Percentiles rank a stretch among this genome's conserved stretches.
Conservation (phyloP, 2,329 filamentous ascomycete species). For the Clarireedia monteithiana region DNA sequence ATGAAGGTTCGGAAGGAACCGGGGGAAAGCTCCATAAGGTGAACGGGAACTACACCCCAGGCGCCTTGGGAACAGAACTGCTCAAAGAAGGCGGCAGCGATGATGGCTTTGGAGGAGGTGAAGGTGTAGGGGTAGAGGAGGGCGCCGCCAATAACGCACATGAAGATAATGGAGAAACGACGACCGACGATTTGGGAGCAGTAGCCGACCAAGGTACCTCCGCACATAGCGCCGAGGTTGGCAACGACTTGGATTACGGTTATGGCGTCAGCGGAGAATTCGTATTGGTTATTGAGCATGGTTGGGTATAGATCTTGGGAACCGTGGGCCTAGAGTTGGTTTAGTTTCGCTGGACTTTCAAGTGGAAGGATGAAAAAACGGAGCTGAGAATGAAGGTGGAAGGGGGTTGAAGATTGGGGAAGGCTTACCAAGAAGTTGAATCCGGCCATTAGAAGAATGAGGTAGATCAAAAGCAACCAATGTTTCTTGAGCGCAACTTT, state of each 20-base stretch:
- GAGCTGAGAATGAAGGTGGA: conserved; percentile 21
- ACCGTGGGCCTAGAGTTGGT: conserved; percentile 27
- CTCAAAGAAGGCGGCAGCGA: conserved; percentile 77
- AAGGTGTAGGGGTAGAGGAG: conserved; percentile 81
- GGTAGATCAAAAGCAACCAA: conserved; percentile 72
- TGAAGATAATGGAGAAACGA: conserved; percentile 59
- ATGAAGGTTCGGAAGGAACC: conserved; percentile 64
- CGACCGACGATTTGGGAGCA: conserved; percentile 62
- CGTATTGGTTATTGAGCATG: conserved; percentile 49
- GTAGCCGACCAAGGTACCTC: conserved; percentile 61
- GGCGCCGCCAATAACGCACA: conserved; percentile 60
- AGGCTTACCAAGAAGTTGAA: conserved; percentile 85
- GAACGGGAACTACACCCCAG: conserved; percentile 67
- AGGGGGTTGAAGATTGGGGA: conserved; percentile 26
- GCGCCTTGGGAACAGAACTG: conserved; percentile 73
- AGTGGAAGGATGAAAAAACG: background rate
- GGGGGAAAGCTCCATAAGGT: conserved; percentile 67
- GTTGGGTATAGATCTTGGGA: conserved; percentile 50
- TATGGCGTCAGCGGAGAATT: conserved; percentile 34
- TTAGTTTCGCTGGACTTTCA: background rate
- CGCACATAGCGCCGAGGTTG: conserved; percentile 61
- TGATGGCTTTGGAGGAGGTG: conserved; percentile 51
- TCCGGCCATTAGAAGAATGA: conserved; percentile 80
- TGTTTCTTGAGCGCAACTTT: conserved; percentile 71
- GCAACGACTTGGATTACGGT: conserved; percentile 67